These are phyloP conservation scores for Penicillium carneum DNA, from an alignment of 2,329 filamentous ascomycete genomes.

Conservation along the genomic window DNA sequence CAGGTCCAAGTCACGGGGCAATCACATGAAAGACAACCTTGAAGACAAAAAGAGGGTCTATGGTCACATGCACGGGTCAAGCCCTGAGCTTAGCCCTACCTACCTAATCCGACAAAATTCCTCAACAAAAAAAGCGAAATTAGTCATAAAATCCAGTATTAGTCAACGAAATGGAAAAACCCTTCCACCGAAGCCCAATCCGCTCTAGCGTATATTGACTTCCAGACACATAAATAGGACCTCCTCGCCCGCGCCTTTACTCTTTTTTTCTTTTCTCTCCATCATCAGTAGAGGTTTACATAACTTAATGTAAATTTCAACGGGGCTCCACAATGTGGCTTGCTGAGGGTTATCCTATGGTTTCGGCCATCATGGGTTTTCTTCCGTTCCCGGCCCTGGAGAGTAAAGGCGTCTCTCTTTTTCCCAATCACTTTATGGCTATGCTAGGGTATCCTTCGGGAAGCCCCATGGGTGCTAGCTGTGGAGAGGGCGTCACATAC, in stretches of 20 bases:
- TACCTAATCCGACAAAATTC: neutral
- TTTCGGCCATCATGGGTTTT: slow-evolving; percentile 54
- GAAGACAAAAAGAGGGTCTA: neutral
- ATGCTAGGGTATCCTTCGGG: slow-evolving; percentile 51
- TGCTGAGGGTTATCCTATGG: slow-evolving; percentile 59
- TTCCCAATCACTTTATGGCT: slow-evolving; percentile 55
- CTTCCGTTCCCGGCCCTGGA: slow-evolving; percentile 61
- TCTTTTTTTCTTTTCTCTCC: slow-evolving; percentile 51
- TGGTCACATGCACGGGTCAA: neutral
- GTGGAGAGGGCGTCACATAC: slow-evolving; percentile 58
- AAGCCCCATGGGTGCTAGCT: slow-evolving; percentile 55
- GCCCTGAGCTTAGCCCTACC: slow-evolving; percentile 11
- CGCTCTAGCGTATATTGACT: slow-evolving; percentile 33
- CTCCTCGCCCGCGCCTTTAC: slow-evolving; percentile 26
- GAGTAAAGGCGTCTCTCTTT: slow-evolving; percentile 55
- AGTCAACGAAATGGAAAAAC: slow-evolving; percentile 16
- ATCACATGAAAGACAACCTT: slow-evolving; percentile 13
- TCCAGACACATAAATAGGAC: slow-evolving; percentile 42
- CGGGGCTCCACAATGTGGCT: slow-evolving; percentile 58
- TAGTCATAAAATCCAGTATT: slow-evolving; percentile 13
- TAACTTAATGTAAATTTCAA: slow-evolving; percentile 57
- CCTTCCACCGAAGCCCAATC: slow-evolving; percentile 28
- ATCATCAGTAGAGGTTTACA: slow-evolving; percentile 63
- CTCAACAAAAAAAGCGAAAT: slow-evolving; percentile 5
- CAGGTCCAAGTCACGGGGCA: neutral